A percentile compares a stretch with the other conserved stretches of the same genome.
Evolutionary conservation across 2,329 filamentous ascomycete genomes (phyloP).

Genomic region (Venturia aucupariae): DNA sequence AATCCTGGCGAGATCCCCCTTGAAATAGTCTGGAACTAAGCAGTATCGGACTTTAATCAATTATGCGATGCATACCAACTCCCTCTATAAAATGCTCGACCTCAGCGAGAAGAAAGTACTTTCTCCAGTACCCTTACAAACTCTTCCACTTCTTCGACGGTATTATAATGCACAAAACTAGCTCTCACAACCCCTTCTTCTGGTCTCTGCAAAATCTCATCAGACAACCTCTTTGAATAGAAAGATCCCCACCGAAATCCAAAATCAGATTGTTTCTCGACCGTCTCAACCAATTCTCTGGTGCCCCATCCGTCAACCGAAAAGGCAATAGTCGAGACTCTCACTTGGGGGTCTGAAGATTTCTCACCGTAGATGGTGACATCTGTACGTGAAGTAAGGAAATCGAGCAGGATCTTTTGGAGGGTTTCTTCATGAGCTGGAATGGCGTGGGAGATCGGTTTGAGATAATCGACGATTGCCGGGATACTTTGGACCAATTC

Average conservation of each 20-base stretch:
- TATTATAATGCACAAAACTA: conserved; percentile 44
- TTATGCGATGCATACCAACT: no score
- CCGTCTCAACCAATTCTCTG: conserved; percentile 49
- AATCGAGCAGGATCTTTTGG: conserved; percentile 50
- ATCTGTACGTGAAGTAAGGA: conserved; percentile 41
- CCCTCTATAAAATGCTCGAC: neutral
- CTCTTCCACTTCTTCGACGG: conserved; percentile 11
- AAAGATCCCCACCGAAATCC: conserved; percentile 61
- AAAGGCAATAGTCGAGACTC: conserved; percentile 62
- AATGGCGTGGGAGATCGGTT: conserved; percentile 30
- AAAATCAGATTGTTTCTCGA: conserved; percentile 50
- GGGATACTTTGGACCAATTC: conserved; percentile 59
- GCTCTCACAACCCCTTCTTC: conserved; percentile 58
- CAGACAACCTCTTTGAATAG: conserved; percentile 55
- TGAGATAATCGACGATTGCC: conserved; percentile 51
- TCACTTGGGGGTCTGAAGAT: conserved; percentile 35
- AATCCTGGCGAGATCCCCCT: no score
- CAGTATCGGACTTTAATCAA: no score
- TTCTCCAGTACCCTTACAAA: conserved; percentile 8
- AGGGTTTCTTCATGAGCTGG: conserved; percentile 51
- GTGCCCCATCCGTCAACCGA: conserved; percentile 48
- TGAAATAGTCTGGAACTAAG: no score
- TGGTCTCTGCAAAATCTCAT: conserved; percentile 49
- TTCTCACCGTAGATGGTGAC: conserved; percentile 52
- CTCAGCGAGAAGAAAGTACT: neutral